Base-by-base conservation (phyloP, 163 green algal genomes). In the Chlorella variabilis region DNA sequence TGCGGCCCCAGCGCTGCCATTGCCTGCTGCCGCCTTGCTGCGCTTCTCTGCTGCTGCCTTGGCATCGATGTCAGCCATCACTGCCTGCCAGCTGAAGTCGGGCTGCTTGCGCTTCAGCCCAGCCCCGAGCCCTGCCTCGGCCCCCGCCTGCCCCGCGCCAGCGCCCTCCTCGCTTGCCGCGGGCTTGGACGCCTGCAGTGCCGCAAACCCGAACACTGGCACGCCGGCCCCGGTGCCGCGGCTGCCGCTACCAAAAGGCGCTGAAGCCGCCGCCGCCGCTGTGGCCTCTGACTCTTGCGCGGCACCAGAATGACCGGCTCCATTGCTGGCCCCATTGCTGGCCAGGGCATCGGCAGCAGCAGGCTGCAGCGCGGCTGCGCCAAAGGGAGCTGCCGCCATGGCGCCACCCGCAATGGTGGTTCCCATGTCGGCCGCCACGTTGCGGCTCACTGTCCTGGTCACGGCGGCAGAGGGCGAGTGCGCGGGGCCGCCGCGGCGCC, bases 161-260 rank as follows among this genome's bases (percentile, higher is more conserved):
- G 36, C 25, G 4, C 15, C 39, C 6, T 1, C 36, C 36, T 34
- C 66, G 0, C 18, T 49, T 21, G 49, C 71, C 62, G 54, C 73
- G 29, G 54, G 79, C 36, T 20, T 65, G 18, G 27, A 2, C 2
- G 61, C 29, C 27, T 58, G 48, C 33, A 80, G 63, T 27, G 80
- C 80, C 6, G 66, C 80, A 49, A 85, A 80, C 11, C 80, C 80
- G 71, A 85, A 85, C 45, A 69, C 80, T 42, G 80, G 80, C 18
- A 79, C 27, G 71, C 33, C 45, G 8, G 13, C 27, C n/a, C n/a
- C n/a, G n/a, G n/a, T n/a, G 71, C 54, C 27, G 11, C 15, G 31
- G 38, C 54, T 51, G 80, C 36, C 39, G 69, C 39, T 38, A 2
- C 75, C 75, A 38, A 73, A 80, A 1, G 73, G 73, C 11, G 33